Percentiles rank a stretch among this genome's conserved stretches.
These are phyloP conservation scores for Citrullus colocynthis DNA, from an alignment of 306 rosid species.

Conservation along the genomic window DNA sequence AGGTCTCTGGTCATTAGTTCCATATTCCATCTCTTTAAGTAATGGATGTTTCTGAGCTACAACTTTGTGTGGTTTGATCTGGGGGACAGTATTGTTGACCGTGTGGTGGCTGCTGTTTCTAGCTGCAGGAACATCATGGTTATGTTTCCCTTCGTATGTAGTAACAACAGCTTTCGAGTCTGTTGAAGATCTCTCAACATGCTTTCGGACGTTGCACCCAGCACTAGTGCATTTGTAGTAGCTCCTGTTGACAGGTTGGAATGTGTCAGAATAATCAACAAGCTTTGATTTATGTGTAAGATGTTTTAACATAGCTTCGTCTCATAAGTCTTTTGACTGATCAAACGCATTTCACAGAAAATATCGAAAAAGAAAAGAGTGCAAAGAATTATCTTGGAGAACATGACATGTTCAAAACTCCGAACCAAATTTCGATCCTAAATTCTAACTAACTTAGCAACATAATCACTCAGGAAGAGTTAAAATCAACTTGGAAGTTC, in stretches of 20 bases:
- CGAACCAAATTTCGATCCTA: background rate
- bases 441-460: background rate
- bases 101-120: conserved; percentile 84
- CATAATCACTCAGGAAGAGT: background rate
- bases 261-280: conserved; percentile 2
- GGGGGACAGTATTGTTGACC: conserved; percentile 32
- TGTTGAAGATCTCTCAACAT: conserved; percentile 86
- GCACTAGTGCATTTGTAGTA: conserved; percentile 84
- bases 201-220: conserved; percentile 94
- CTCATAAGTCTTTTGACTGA: background rate
- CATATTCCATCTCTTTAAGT: conserved; percentile 44
- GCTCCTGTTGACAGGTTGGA: conserved; percentile 47
- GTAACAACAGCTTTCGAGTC: conserved; percentile 90
- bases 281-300: background rate
- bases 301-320: background rate
- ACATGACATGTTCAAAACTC: background rate
- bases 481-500: background rate
- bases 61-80: conserved; percentile 26
- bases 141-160: conserved; percentile 84
- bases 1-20: conserved; percentile 47
- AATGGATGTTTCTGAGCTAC: conserved; percentile 44
- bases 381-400: background rate
- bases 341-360: background rate
- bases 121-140: conserved; percentile 84
- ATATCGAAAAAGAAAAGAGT: background rate